Evolutionary conservation across 2,329 filamentous ascomycete genomes (phyloP), one percentile per base, ranked within the genome.

Genomic region (Paraphoma sp.): DNA sequence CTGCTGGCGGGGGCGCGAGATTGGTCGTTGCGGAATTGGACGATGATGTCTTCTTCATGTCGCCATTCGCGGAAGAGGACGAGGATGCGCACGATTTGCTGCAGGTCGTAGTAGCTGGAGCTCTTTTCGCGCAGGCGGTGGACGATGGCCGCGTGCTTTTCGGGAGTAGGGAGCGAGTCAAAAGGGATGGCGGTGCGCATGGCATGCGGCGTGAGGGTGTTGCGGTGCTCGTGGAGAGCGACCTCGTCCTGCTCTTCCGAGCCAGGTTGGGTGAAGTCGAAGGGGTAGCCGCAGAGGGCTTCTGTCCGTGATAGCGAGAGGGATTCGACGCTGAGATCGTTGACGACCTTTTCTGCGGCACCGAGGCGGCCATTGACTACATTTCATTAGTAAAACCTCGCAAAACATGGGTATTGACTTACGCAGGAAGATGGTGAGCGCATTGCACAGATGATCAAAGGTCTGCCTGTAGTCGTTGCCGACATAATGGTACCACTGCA

Each of bases 401-500:
- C n/a, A 18, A 44, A 9, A 14, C 16, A 44, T 8, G 5, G 29
- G 17, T 4, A 10, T 6, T n/a, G 23, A 84, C 92, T 82, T 86
- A 96, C 92, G 84, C 45, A 96, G 83, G 70, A 97, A 93, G 58
- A 89, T 88, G 70, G 90, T 90, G 78, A 97, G 92, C n/a, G 93
- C 84, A 65, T 87, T 84, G 30, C 86, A 85, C 42, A 92, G 87
- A 53, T 87, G 82, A 16, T 81, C 78, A 67, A 94, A 91, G 18
- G 91, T 87, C 55, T 89, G 83, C 14, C 84, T 57, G 30, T 62
- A 63, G 9, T 74, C 65, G n/a, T 86, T 89, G 48, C 90, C 86
- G 8, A 94, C 84, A 53, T 91, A 83, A 55, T 91, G 80, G 73
- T 94, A 88, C 93, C 94, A 98, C 70, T 96, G 91, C 56, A 97